Evolutionary conservation across 352 stramenopile species (phyloP), one percentile per base, ranked within the genome.

Genomic region (Stramenopiles sp.): DNA sequence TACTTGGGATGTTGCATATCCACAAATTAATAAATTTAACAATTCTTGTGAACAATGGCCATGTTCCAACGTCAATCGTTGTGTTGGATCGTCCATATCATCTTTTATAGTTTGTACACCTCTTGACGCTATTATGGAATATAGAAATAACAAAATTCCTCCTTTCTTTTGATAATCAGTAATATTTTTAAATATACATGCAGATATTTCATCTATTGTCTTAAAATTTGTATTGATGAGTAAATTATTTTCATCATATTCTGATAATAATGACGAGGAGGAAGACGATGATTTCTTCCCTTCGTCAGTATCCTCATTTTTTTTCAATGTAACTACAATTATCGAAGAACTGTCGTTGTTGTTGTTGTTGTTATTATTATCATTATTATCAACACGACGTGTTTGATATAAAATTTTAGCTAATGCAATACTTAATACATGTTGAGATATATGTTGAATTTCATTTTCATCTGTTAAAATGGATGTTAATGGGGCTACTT

Each of bases 11-110:
- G 87, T 83, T 4, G 88, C 90, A 6, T 83, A 81, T 43, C 90
- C 90, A 6, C 85, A 92, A 32, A 95, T 84, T 78, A 94, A 80
- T 65, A 95, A 79, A 74, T 94, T 94, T 31, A 95, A 79, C 33
- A 95, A 83, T 83, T 95, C 90, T 81, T 95, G 90, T 0, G 84
- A 85, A 32, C 89, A 92, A 79, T 94, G 87, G 0, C 89, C 89
- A 79, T 92, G 92, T 32, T 88, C 82, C 29, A 78, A 73, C 6
- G 88, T 92, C 13, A 93, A 78, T 23, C 81, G 81, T 32, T 80
- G 85, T 7, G 86, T 83, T 0, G 80, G 77, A 79, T 93, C 89
- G 78, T 93, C 89, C 87, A 92, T 93, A 63, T 94, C 89, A 1
- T 81, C 81, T 1, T 85, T 83, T 0, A 92, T 80, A n/a, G 73